A percentile compares a stretch with the other conserved stretches of the same genome.
Evolutionary conservation across 306 rosid species (phyloP).

Genomic region (Cercis canadensis): DNA sequence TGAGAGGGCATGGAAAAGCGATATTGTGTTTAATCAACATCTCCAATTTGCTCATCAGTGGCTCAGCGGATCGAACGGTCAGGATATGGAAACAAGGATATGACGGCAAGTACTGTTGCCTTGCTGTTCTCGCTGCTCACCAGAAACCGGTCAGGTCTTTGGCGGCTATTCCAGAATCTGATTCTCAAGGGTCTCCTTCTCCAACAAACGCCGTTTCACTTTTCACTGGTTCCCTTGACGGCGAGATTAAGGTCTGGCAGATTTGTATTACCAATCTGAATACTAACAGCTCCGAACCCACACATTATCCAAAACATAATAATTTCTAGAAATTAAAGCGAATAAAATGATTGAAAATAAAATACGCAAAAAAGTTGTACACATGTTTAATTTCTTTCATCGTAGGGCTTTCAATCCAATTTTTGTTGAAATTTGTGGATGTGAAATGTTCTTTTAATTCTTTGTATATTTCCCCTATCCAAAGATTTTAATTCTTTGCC

Average conservation of each 20-base stretch:
- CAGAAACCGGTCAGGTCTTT: conserved; percentile 75
- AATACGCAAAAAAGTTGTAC: background rate
- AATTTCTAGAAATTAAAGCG: background rate
- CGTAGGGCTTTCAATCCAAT: background rate
- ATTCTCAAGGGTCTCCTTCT: background rate
- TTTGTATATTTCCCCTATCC: too few species aligned
- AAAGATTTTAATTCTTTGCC: too few species aligned
- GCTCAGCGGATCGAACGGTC: conserved; percentile 88
- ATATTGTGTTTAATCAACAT: conserved; percentile 71
- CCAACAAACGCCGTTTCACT: conserved; percentile 55
- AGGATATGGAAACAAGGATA: conserved; percentile 74
- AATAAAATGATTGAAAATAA: background rate
- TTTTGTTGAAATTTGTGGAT: background rate
- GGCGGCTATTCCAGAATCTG: conserved; percentile 46
- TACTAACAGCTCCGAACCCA: background rate
- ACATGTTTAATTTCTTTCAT: too few species aligned
- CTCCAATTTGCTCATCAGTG: conserved; percentile 68
- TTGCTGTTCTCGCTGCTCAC: conserved; percentile 68
- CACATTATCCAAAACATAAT: background rate
- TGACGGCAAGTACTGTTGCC: conserved; percentile 62
- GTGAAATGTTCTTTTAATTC: too few species aligned
- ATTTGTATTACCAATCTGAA: conserved; percentile 45
- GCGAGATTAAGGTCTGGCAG: conserved; percentile 82
- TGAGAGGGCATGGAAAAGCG: conserved; percentile 82
- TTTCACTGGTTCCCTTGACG: conserved; percentile 80